phyloP scores from a whole-genome alignment of 169 alveolate genomes.

The Plasmodium reichenowi region DNA sequence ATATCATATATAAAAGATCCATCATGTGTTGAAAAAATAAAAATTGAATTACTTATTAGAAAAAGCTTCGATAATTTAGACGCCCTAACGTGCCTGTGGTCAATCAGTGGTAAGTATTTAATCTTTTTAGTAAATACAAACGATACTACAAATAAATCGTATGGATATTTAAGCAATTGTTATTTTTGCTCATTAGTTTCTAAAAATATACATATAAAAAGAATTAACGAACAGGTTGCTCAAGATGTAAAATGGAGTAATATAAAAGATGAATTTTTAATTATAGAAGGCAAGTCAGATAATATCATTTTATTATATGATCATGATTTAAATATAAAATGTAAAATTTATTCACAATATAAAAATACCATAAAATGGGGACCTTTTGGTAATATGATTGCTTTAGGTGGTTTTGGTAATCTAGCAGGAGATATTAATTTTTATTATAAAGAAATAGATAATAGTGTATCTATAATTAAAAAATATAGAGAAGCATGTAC shows the following conservation, averaged over 20 bases:
- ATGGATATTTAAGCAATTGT: constrained; percentile 68
- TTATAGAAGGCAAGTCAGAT: constrained; percentile 85
- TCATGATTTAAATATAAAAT: constrained; percentile 68
- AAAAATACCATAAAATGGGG: constrained; percentile 86
- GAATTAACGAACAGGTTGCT: constrained; percentile 77
- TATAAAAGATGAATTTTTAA: constrained; percentile 78
- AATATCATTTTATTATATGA: constrained; percentile 80
- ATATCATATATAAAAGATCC: background rate
- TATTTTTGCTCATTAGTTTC: constrained; percentile 31
- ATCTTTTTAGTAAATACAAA: constrained; percentile 36
- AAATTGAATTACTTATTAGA: constrained; percentile 2
- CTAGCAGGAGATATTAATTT: constrained; percentile 85
- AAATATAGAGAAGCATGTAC: constrained; percentile 85
- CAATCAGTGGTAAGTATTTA: constrained; percentile 26
- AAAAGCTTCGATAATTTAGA: constrained; percentile 31
- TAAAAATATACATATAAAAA: constrained; percentile 39
- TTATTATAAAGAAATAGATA: constrained; percentile 75
- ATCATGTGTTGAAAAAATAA: background rate
- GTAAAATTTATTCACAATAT: constrained; percentile 79
- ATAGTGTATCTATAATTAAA: constrained; percentile 76
- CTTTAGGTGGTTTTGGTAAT: constrained; percentile 86
- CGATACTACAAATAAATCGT: constrained; percentile 44
- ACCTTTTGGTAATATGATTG: constrained; percentile 85
- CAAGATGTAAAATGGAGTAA: constrained; percentile 87
- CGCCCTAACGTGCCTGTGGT: constrained; percentile 23